These are phyloP conservation scores for Mycena epipterygia DNA, from an alignment of 768 basidiomycete species.

Conservation along the genomic window DNA sequence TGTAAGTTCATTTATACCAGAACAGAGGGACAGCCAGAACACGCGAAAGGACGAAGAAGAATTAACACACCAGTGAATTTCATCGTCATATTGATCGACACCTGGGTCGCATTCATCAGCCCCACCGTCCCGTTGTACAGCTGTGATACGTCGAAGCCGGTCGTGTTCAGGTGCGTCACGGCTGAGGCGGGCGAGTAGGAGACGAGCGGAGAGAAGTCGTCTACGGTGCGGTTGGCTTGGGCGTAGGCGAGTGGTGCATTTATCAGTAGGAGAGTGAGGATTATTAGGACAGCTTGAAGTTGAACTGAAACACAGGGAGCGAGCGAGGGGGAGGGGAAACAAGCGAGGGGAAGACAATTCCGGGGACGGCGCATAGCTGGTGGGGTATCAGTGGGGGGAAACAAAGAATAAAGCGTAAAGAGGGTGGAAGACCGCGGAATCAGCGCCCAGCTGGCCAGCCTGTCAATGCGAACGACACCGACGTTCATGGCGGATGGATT, in stretches of 20 bases:
- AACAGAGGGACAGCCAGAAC: too few relatives aligned
- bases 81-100: constrained; percentile 28
- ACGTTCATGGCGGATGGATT: too few relatives aligned
- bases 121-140: constrained; percentile 34
- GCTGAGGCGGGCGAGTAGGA: constrained; percentile 12
- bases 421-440: background rate
- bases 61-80: constrained; percentile 25
- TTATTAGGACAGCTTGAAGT: too few relatives aligned
- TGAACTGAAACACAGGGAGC: too few relatives aligned
- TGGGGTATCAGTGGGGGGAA: too few relatives aligned
- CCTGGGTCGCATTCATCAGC: constrained; percentile 13
- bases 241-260: background rate
- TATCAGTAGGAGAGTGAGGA: too few relatives aligned
- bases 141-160: constrained; percentile 29
- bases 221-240: constrained; percentile 33
- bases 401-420: too few relatives aligned
- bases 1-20: too few relatives aligned
- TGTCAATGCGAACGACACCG: background rate
- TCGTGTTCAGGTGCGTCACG: constrained; percentile 18
- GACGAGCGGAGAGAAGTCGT: constrained; percentile 24
- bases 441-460: background rate
- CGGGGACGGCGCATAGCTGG: too few relatives aligned
- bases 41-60: too few relatives aligned
- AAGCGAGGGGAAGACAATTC: background rate
- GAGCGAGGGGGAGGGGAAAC: background rate